These are phyloP conservation scores for Botryotinia calthae DNA, from an alignment of 2,329 filamentous ascomycete species.

Conservation along the genomic window DNA sequence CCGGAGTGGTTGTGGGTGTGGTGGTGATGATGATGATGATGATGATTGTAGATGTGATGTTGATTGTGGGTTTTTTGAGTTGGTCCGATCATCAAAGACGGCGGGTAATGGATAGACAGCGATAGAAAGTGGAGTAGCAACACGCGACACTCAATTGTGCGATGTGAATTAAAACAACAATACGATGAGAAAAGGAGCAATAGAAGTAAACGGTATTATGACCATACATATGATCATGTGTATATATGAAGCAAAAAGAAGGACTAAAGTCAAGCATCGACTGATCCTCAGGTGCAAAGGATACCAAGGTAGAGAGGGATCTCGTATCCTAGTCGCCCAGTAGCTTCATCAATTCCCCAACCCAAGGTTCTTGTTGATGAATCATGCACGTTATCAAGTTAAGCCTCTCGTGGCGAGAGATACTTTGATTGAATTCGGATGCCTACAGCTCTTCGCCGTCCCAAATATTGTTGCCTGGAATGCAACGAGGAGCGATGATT, in stretches of 20 bases:
- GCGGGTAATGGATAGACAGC: background rate
- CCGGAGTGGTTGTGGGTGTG: background rate
- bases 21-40: too few species aligned
- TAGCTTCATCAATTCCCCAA: background rate
- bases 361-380: background rate
- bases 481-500: background rate
- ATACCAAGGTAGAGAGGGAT: too few species aligned
- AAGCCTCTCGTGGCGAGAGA: too few species aligned
- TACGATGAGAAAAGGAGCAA: too few species aligned
- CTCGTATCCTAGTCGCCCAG: too few species aligned
- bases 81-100: background rate
- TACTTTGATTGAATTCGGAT: conserved; percentile 23
- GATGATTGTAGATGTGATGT: background rate
- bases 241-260: background rate
- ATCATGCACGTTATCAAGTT: too few species aligned
- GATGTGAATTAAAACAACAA: background rate
- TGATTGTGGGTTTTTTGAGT: background rate
- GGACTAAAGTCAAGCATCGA: too few species aligned
- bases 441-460: conserved; percentile 22
- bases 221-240: background rate
- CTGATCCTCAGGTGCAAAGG: too few species aligned
- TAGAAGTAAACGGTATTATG: background rate
- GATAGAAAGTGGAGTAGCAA: background rate
- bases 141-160: background rate
- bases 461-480: conserved; percentile 32